Base-by-base conservation (phyloP, 169 alveolate genomes). In the Cytauxzoon felis region DNA sequence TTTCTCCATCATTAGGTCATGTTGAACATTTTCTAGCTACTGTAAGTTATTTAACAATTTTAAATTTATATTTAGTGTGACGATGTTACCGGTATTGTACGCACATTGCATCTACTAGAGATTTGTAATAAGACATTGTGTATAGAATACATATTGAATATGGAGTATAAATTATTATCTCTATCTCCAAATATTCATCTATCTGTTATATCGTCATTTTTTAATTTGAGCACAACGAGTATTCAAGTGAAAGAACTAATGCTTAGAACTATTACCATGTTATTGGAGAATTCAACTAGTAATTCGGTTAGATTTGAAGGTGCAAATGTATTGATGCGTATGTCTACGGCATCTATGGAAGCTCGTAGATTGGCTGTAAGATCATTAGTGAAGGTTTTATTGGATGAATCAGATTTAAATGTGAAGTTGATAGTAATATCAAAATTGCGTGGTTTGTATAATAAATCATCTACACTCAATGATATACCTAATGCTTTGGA, bases 361-460 rank as follows among this genome's bases (percentile, higher is more conserved):
- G 73, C 81, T 32, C 61, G 79, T 41, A 26, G 84, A 65, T 80
- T 91, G 13, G 97, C 98, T 3, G 91, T 92, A n/a, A 82, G 89
- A 45, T 88, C 91, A n/a, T 88, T 92, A 61, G 79, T 93, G 18
- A 89, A 91, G 54, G 78, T 95, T 19, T 62, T 95, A 43, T 70
- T 88, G 65, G 92, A 90, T 45, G 93, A 93, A 38, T 91, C 95
- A 51, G 98, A 95, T 57, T 88, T 92, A 62, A 95, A 95, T 79
- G 93, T 94, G 21, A 94, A 94, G 70, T 62, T 94, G 62, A 68
- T 90, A 41, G 78, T 81, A 18, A 34, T 89, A 0, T 72, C 54
- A 19, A 87, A 56, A 62, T 84, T 82, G 26, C 40, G 67, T 33
- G 63, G 51, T 7, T 42, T 81, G 21, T 79, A 80, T 64, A 68